phyloP scores from a whole-genome alignment of 345 rosid genomes.

The Eucalyptus albens region DNA sequence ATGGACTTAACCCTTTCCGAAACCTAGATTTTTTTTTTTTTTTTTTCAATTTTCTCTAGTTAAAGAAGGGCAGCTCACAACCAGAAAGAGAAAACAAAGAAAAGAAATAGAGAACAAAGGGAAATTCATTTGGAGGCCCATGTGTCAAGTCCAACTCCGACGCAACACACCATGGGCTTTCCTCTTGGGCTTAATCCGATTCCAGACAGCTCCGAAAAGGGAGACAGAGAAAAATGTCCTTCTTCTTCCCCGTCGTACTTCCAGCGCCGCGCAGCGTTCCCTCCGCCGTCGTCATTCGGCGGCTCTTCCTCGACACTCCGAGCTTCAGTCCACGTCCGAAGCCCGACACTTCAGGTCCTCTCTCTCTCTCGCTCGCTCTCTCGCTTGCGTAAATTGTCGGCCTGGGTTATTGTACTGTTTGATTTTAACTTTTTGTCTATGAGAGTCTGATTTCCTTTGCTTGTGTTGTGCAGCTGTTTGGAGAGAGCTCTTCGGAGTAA shows the following conservation, averaged over 20 bases:
- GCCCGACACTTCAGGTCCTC: not conserved
- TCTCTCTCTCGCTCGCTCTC: no score
- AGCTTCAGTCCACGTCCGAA: not conserved
- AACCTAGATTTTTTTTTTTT: not conserved
- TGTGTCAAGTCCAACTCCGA: not conserved
- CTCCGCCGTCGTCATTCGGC: not conserved
- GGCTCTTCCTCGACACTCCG: not conserved
- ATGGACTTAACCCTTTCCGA: not conserved
- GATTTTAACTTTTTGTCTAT: not conserved
- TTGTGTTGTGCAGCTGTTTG: conserved; percentile 51
- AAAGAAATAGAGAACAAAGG: not conserved
- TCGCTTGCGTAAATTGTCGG: no score
- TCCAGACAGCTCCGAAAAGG: not conserved
- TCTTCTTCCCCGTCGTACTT: not conserved
- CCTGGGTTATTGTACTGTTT: not conserved
- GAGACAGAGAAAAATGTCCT: not conserved
- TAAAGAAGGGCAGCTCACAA: not conserved
- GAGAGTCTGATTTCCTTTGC: not conserved
- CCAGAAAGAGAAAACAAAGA: not conserved
- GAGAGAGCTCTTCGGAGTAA: conserved; percentile 57
- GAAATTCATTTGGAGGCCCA: not conserved
- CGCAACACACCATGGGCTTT: not conserved
- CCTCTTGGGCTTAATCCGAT: not conserved
- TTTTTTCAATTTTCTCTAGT: not conserved
- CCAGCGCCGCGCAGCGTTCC: not conserved